Evolutionary conservation across 2,329 filamentous ascomycete genomes (phyloP).

Genomic region (Aureobasidium vineae): DNA sequence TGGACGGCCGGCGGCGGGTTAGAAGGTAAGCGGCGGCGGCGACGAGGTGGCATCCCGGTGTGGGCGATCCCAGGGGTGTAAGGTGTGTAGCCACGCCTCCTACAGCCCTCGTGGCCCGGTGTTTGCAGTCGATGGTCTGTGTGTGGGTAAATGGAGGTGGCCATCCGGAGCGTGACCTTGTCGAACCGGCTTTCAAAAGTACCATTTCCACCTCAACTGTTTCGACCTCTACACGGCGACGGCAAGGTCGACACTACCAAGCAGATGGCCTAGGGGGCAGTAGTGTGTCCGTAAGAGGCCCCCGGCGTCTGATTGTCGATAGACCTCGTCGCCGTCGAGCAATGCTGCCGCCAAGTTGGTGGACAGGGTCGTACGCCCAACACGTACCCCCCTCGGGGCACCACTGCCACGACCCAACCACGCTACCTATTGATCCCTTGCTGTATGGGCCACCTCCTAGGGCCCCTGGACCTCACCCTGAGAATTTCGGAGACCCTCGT

Average conservation of each 20-base stretch:
- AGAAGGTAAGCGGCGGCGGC: not conserved
- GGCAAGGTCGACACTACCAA: not conserved
- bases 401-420: not conserved
- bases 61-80: not conserved
- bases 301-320: not conserved
- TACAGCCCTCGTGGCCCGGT: not conserved
- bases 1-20: not conserved
- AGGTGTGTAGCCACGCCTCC: not conserved
- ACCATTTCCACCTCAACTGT: not conserved
- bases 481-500: not conserved
- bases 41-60: not conserved
- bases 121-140: not conserved
- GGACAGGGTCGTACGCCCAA: not conserved
- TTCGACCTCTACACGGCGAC: not conserved
- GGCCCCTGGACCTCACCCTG: not conserved
- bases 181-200: not conserved
- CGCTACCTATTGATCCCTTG: not conserved
- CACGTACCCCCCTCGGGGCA: no score
- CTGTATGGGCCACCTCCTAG: not conserved
- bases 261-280: not conserved
- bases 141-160: not conserved
- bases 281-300: not conserved
- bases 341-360: not conserved
- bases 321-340: not conserved
- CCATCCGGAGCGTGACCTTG: not conserved